Conservation (phyloP, 768 basidiomycete species). For the Tephrocybe rancida region DNA sequence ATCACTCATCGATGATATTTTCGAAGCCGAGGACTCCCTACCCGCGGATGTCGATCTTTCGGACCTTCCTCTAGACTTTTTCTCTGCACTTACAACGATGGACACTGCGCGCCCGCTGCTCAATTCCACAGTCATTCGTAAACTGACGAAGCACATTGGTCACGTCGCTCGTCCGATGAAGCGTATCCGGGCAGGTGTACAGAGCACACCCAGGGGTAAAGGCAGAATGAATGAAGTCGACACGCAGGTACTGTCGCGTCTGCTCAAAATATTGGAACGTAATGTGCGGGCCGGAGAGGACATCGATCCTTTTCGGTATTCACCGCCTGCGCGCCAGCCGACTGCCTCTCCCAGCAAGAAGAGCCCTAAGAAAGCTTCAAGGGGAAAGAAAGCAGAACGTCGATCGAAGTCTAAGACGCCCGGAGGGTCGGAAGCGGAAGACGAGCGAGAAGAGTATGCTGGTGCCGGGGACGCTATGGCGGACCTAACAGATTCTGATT, state of each 20-base stretch:
- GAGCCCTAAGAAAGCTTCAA: conserved; percentile 41
- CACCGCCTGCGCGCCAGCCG: conserved; percentile 20
- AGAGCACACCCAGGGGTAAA: conserved; percentile 49
- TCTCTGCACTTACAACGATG: conserved; percentile 54
- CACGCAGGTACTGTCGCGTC: conserved; percentile 54
- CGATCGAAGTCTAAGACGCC: conserved; percentile 49
- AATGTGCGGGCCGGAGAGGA: conserved; percentile 78
- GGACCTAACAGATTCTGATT: conserved; percentile 44
- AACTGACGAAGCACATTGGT: conserved; percentile 69
- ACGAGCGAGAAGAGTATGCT: conserved; percentile 26
- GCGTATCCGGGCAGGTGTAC: conserved; percentile 51
- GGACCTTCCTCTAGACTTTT: conserved; percentile 62
- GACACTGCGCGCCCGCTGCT: conserved; percentile 66
- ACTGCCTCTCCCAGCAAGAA: conserved; percentile 53
- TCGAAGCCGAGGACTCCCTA: conserved; percentile 77
- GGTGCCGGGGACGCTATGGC: conserved; percentile 18
- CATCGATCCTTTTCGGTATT: conserved; percentile 64
- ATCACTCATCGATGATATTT: conserved; percentile 80
- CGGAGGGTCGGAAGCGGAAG: conserved; percentile 28
- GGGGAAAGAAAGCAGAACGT: conserved; percentile 37
- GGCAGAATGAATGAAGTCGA: conserved; percentile 74
- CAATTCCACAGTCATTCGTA: conserved; percentile 57
- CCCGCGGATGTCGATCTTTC: conserved; percentile 53
- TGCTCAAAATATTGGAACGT: conserved; percentile 80
- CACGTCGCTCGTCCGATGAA: conserved; percentile 70